These are phyloP conservation scores for Priceomyces carsonii DNA, from an alignment of 805 yeast species.

Conservation along the genomic window DNA sequence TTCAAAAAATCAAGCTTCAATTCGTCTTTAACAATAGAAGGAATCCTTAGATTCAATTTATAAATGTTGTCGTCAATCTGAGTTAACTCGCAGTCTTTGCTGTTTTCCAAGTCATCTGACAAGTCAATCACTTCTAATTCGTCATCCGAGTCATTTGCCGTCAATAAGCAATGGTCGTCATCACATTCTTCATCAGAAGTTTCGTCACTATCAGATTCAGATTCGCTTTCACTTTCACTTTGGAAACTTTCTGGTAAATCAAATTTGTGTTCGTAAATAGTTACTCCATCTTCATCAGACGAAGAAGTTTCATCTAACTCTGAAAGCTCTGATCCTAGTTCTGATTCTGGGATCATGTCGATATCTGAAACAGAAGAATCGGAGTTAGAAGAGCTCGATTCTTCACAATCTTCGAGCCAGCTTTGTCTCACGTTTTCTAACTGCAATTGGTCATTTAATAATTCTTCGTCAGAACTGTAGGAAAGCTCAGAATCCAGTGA, in stretches of 20 bases:
- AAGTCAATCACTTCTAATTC: conserved; percentile 40
- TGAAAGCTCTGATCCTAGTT: conserved; percentile 4
- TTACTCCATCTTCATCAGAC: conserved; percentile 40
- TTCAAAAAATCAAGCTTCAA: conserved; percentile 40
- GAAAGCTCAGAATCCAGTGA: conserved; percentile 19
- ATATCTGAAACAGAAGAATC: conserved; percentile 1
- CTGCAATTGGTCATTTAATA: conserved; percentile 31
- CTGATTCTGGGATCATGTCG: conserved; percentile 1
- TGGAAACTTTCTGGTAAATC: conserved; percentile 37
- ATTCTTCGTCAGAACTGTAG: conserved; percentile 30
- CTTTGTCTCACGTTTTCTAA: conserved; percentile 38
- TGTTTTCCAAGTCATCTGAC: conserved; percentile 40
- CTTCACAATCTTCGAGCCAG: conserved; percentile 32
- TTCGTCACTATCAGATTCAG: conserved; percentile 33
- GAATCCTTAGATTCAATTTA: conserved; percentile 42
- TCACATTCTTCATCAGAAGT: conserved; percentile 38
- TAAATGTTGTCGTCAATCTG: conserved; percentile 39
- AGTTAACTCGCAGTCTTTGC: conserved; percentile 44
- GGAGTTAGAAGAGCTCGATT: background rate
- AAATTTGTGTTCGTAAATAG: conserved; percentile 42
- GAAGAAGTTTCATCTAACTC: conserved; percentile 4
- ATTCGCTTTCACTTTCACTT: conserved; percentile 17
- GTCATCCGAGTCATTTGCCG: conserved; percentile 31
- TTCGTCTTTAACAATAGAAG: conserved; percentile 41
- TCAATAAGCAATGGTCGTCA: conserved; percentile 21